Percentiles rank a stretch among this genome's conserved stretches.
Conservation (phyloP, 1,284 basidiomycete genomes). For the Leccinum cinnamomeum region DNA sequence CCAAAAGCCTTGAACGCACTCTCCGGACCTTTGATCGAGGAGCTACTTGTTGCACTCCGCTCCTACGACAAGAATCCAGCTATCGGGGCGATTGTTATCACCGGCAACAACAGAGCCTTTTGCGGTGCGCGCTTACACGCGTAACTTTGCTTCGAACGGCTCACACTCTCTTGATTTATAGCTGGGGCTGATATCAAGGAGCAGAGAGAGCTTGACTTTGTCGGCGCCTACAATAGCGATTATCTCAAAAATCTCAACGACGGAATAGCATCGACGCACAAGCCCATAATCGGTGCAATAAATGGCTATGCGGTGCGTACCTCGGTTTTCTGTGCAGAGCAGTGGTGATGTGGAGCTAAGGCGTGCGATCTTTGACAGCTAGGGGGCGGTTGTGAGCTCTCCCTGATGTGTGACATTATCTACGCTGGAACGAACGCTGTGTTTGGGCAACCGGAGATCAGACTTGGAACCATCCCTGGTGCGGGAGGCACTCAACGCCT, state of each 20-base stretch:
- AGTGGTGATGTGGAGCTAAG: background rate
- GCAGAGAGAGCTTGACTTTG: conserved; percentile 39
- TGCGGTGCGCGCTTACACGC: conserved; percentile 35
- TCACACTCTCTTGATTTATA: conserved; percentile 4
- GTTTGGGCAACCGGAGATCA: conserved; percentile 71
- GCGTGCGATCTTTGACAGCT: conserved; percentile 38
- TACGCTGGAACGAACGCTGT: conserved; percentile 57
- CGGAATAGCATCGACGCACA: conserved; percentile 47
- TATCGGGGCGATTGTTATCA: conserved; percentile 58
- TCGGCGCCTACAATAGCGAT: conserved; percentile 57
- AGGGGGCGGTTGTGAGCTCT: conserved; percentile 67
- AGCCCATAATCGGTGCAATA: conserved; percentile 66
- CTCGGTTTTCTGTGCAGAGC: background rate
- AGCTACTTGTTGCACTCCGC: conserved; percentile 47
- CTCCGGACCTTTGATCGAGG: conserved; percentile 46
- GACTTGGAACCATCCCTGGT: conserved; percentile 69
- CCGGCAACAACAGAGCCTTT: conserved; percentile 60
- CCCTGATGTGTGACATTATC: conserved; percentile 55
- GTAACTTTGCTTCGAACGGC: background rate
- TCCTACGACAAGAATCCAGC: conserved; percentile 47
- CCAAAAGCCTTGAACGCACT: conserved; percentile 68
- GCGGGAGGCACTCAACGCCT: conserved; percentile 60
- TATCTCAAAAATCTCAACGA: conserved; percentile 61
- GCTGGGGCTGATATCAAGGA: conserved; percentile 44
- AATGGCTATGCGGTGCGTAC: conserved; percentile 56